A percentile compares a stretch with the other conserved stretches of the same genome.
phyloP scores from a whole-genome alignment of 2,329 filamentous ascomycete genomes.

The Cordyceps cateniannulata region DNA sequence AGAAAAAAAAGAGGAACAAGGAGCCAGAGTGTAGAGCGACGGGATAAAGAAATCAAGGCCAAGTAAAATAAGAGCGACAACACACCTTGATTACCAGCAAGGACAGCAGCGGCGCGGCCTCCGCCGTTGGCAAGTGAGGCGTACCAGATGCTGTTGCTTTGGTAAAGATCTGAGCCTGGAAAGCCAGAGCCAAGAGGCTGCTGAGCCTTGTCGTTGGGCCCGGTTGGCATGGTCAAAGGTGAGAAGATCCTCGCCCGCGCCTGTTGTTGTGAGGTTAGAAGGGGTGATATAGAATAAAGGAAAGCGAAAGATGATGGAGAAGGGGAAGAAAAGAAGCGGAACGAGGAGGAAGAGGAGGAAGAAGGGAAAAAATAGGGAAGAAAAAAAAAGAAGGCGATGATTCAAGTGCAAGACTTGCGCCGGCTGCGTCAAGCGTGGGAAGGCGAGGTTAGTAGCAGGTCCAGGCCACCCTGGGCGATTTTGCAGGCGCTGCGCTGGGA shows the following conservation, averaged over 20 bases:
- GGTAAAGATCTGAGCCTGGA: conserved; percentile 29
- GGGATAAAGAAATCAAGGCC: neutral
- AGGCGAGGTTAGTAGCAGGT: neutral
- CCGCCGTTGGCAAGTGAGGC: conserved; percentile 36
- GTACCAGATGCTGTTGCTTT: conserved; percentile 32
- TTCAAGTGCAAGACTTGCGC: too few relatives aligned
- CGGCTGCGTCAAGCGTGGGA: conserved; percentile 9
- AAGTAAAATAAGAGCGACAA: conserved; percentile 4
- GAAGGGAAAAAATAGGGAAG: conserved; percentile 5
- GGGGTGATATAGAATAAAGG: neutral
- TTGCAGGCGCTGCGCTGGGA: neutral
- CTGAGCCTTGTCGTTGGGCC: conserved; percentile 25
- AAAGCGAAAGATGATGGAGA: conserved; percentile 5
- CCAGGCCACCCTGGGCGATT: neutral
- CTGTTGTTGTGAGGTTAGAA: conserved; percentile 18
- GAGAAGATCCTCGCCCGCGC: conserved; percentile 32
- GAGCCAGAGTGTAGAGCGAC: neutral
- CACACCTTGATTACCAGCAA: conserved; percentile 46
- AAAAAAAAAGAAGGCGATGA: too few relatives aligned
- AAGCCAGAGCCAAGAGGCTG: conserved; percentile 37
- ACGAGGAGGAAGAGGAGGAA: neutral
- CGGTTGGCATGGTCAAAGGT: conserved; percentile 30
- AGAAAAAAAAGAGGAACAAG: neutral
- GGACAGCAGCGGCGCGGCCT: conserved; percentile 31
- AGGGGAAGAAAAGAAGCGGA: conserved; percentile 1